A percentile compares a stretch with the other conserved stretches of the same genome.
phyloP scores from a whole-genome alignment of 176 grass and related monocot species.

The Poa annua region DNA sequence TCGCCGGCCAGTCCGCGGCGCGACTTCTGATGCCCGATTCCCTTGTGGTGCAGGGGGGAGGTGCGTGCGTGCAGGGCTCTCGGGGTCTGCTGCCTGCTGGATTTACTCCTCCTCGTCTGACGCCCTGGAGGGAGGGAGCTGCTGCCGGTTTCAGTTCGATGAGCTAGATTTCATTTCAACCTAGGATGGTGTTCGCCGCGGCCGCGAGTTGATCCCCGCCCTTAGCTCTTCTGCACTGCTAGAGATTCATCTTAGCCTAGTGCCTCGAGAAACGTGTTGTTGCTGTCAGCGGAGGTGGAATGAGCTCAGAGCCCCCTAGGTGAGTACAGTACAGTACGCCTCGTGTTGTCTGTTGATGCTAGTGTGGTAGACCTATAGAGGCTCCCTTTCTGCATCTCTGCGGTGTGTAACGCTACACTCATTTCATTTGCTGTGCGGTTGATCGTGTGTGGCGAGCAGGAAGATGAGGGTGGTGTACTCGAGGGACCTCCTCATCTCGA shows the following conservation, averaged over 20 bases:
- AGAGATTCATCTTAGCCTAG: slow-evolving; percentile 22
- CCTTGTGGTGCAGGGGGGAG: background rate
- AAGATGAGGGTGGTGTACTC: slow-evolving; percentile 62
- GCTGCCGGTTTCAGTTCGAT: background rate
- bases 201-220: slow-evolving; percentile 4
- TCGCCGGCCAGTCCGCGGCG: background rate
- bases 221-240: background rate
- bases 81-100: background rate
- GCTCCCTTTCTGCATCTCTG: background rate
- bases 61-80: background rate
- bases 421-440: background rate
- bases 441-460: slow-evolving; percentile 33
- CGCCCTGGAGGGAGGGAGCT: background rate
- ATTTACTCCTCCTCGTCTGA: background rate
- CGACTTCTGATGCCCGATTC: background rate
- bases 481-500: slow-evolving; percentile 74
- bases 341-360: too few relatives aligned
- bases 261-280: background rate
- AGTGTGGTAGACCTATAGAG: background rate
- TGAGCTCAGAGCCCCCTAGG: slow-evolving; percentile 42
- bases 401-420: background rate
- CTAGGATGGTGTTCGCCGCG: background rate
- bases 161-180: slow-evolving; percentile 24
- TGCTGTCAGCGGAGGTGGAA: background rate
- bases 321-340: background rate